Conservation (phyloP, 2,329 filamentous ascomycete genomes). For the Diaporthe humulicola region DNA sequence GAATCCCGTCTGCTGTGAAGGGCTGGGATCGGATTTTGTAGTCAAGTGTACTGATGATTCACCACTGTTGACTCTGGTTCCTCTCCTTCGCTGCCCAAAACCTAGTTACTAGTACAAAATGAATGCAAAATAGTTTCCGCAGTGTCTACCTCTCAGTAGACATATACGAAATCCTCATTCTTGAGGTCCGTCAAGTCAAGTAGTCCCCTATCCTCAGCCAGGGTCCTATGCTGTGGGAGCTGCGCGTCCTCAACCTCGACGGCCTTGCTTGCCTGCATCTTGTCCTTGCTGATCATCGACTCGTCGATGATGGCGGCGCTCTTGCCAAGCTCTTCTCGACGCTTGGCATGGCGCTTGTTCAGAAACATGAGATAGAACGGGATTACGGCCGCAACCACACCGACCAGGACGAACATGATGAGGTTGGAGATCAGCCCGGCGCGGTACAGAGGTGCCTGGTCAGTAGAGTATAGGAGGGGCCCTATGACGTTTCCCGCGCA, state of each 20-base stretch:
- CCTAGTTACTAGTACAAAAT: background rate
- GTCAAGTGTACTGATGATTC: background rate
- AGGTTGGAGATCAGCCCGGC: slow-evolving; percentile 72
- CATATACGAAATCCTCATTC: slow-evolving; percentile 74
- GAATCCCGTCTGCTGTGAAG: background rate
- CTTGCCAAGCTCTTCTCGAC: slow-evolving; percentile 71
- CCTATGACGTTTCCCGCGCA: slow-evolving; percentile 77
- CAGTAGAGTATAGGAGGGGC: slow-evolving; percentile 73
- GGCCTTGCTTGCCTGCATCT: slow-evolving; percentile 56
- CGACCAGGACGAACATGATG: slow-evolving; percentile 71
- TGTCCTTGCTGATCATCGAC: slow-evolving; percentile 64
- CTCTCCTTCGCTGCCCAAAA: too few species aligned
- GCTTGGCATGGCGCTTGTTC: slow-evolving; percentile 67
- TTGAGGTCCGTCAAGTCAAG: slow-evolving; percentile 68
- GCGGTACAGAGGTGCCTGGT: slow-evolving; percentile 67
- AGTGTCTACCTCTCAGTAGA: slow-evolving; percentile 50
- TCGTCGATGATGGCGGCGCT: slow-evolving; percentile 69
- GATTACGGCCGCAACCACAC: slow-evolving; percentile 59
- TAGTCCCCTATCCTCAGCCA: slow-evolving; percentile 58
- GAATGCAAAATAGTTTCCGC: background rate
- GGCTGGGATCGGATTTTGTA: too few species aligned
- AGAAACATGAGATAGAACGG: slow-evolving; percentile 64
- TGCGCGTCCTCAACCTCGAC: slow-evolving; percentile 45
- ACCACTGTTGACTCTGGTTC: background rate
- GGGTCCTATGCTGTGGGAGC: slow-evolving; percentile 42